Evolutionary conservation across 2,329 filamentous ascomycete genomes (phyloP).

Genomic region (Colletotrichum magnum): DNA sequence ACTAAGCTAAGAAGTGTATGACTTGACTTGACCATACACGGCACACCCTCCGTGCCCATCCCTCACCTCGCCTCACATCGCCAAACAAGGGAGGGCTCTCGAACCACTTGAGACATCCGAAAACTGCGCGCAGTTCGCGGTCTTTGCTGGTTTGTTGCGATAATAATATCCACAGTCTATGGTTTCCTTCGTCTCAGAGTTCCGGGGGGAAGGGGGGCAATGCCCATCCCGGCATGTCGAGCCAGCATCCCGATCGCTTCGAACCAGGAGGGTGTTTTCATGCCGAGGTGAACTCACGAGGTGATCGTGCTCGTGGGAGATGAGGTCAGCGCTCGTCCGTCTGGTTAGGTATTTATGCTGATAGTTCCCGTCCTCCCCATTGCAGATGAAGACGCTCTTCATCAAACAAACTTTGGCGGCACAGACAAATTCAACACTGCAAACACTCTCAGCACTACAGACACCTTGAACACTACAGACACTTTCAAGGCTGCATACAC

Average conservation of each 20-base stretch:
- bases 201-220: not conserved
- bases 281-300: conserved; percentile 32
- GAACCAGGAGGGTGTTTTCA: conserved; percentile 15
- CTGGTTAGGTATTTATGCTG: conserved; percentile 31
- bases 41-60: conserved; percentile 8
- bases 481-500: not conserved
- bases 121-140: conserved; percentile 10
- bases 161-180: conserved; percentile 33
- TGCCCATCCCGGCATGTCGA: conserved; percentile 9
- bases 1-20: conserved; percentile 9
- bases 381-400: not conserved
- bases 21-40: conserved; percentile 1
- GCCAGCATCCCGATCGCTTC: conserved; percentile 7
- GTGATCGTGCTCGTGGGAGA: conserved; percentile 4
- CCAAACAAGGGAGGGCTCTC: conserved; percentile 11
- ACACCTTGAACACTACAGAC: too few relatives aligned
- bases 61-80: not conserved
- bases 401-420: conserved; percentile 23
- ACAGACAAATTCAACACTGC: conserved; percentile 18
- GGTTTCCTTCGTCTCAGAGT: conserved; percentile 32
- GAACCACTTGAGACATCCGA: conserved; percentile 36
- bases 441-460: too few relatives aligned
- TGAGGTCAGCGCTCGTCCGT: conserved; percentile 18
- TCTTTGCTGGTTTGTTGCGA: not conserved
- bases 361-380: conserved; percentile 19